phyloP scores from a whole-genome alignment of 1,284 basidiomycete species.

The Ustilago cynodontis region DNA sequence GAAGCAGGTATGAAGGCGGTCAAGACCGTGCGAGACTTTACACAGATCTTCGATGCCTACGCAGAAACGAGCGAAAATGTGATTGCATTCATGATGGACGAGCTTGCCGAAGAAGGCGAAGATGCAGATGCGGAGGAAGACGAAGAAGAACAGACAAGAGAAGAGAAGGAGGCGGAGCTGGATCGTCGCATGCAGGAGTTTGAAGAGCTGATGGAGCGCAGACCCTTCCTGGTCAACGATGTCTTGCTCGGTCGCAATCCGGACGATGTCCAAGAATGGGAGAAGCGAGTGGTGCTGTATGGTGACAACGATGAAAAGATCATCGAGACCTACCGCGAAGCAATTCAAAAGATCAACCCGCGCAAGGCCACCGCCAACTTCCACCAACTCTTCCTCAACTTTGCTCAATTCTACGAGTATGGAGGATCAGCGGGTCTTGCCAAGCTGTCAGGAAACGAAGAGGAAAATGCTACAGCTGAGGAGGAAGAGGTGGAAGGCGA shows the following conservation, averaged over 20 bases:
- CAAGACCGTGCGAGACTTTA: constrained; percentile 95
- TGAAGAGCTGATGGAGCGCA: constrained; percentile 91
- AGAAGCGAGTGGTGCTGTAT: constrained; percentile 94
- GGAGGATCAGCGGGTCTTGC: constrained; percentile 75
- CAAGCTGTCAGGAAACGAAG: constrained; percentile 73
- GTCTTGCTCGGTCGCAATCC: constrained; percentile 93
- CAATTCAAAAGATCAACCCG: constrained; percentile 88
- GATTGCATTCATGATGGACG: constrained; percentile 91
- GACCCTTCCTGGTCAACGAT: constrained; percentile 97
- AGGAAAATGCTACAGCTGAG: constrained; percentile 73
- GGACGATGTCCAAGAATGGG: constrained; percentile 99
- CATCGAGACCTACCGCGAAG: constrained; percentile 89
- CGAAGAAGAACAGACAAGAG: constrained; percentile 64
- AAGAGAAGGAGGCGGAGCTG: constrained; percentile 85
- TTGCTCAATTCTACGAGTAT: constrained; percentile 97
- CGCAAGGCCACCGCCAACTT: constrained; percentile 91
- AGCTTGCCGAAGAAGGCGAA: constrained; percentile 74
- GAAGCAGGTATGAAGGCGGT: constrained; percentile 87
- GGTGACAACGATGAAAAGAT: constrained; percentile 94
- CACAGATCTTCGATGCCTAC: constrained; percentile 97
- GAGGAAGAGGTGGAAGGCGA: constrained; percentile 78
- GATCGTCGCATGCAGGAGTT: constrained; percentile 92
- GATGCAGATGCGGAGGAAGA: constrained; percentile 45
- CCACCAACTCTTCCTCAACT: constrained; percentile 91
- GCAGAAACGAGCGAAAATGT: constrained; percentile 93